Evolutionary conservation across 257 asterid species (phyloP).

Genomic region (Solanum acaule): DNA sequence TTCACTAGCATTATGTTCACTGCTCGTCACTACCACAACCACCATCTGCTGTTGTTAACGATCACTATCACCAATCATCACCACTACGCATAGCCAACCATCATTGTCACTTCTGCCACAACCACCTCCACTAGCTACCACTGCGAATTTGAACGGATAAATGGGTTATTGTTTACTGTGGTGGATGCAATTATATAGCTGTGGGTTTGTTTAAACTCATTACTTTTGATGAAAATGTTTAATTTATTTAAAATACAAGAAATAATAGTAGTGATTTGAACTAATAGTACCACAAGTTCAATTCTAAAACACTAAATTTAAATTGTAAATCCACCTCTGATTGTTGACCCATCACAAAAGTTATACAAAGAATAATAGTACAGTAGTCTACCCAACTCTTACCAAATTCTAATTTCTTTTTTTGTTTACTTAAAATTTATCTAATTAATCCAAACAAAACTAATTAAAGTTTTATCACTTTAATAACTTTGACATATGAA

Average conservation of each 20-base stretch:
- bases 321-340: rapidly evolving
- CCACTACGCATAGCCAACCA: not conserved
- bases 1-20: not conserved
- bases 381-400: not conserved
- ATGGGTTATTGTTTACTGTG: too few species aligned
- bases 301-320: not conserved
- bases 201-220: not conserved
- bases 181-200: too few species aligned
- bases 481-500: not conserved
- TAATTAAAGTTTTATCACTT: too few species aligned
- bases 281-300: not conserved
- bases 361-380: rapidly evolving
- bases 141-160: too few species aligned
- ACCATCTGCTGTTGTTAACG: not conserved
- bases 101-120: not conserved
- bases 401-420: not conserved
- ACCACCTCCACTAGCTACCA: not conserved
- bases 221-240: not conserved
- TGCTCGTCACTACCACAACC: not conserved
- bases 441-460: not conserved
- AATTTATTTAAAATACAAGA: not conserved
- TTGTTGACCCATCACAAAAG: not conserved
- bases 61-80: not conserved
- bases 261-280: not conserved
- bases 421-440: not conserved